These are phyloP conservation scores for Pelargonium myrrhifolium DNA, from an alignment of 441 rosid genomes.

Conservation along the genomic window DNA sequence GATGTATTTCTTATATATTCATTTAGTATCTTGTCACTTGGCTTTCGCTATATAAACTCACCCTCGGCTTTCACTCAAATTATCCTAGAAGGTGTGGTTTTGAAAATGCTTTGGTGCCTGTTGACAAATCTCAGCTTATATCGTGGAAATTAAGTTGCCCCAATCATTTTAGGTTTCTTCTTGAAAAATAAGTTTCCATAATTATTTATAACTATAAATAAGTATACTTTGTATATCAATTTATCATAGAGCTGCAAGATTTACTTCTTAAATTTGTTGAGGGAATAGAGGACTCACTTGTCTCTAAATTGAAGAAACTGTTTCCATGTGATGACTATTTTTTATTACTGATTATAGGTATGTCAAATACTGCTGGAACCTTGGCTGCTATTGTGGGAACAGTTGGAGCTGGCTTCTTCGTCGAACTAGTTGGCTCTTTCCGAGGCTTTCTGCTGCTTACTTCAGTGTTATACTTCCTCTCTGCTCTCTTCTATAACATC, in stretches of 20 bases:
- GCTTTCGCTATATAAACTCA: neutral
- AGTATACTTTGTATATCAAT: neutral
- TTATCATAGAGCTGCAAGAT: neutral
- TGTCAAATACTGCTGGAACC: slow-evolving; percentile 80
- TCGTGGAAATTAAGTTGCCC: neutral
- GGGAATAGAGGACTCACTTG: slow-evolving; percentile 6
- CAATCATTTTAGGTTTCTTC: neutral
- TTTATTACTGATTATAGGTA: slow-evolving; percentile 38
- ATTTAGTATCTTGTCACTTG: neutral
- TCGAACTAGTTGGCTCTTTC: slow-evolving; percentile 79
- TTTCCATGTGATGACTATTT: neutral
- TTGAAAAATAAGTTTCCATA: neutral
- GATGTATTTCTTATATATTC: slow-evolving; percentile 6
- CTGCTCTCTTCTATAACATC: slow-evolving; percentile 64
- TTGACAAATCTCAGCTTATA: neutral
- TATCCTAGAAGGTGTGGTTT: neutral
- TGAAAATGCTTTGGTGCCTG: neutral
- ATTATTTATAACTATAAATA: neutral
- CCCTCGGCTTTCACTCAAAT: neutral
- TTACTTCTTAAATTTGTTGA: neutral
- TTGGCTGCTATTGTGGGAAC: slow-evolving; percentile 89
- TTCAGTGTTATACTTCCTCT: slow-evolving; percentile 50
- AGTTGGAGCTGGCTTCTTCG: slow-evolving; percentile 90
- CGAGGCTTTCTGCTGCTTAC: slow-evolving; percentile 82
- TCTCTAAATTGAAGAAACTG: neutral